Evolutionary conservation across 176 grass and related monocot genomes (phyloP), one percentile per base, ranked within the genome.

Genomic region (Metroxylon sagu): DNA sequence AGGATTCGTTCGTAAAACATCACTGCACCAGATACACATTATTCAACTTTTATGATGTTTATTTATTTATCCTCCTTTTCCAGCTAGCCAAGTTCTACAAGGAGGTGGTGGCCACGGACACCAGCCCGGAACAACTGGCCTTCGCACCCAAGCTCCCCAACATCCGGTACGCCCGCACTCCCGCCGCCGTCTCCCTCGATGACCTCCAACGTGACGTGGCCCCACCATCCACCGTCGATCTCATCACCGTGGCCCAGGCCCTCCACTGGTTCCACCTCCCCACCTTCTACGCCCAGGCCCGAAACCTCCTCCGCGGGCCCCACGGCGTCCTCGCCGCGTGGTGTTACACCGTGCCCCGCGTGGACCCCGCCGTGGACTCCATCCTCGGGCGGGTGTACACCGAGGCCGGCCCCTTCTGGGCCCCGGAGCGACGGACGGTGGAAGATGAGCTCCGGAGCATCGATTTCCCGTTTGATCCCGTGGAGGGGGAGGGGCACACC

Each of bases 251-350:
- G 27, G 92, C 83, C 58, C 92, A 90, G 75, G 78, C 92, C 17
- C 70, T 96, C 77, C 92, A 96, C 80, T 90, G 91, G 86, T 67
- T 96, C 61, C 61, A 96, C 77, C 91, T 82, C 12, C 74, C 86
- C 7, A 57, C 21, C 54, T 90, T 96, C 80, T 90, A 96, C 62
- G 58, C 48, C 39, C 77, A 87, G 77, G 50, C 15, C 0, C 54
- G 68, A 35, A 80, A 83, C 29, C 27, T 96, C 6, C 83, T 90
- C 15, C 74, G 68, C 66, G 57, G 73, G 4, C 6, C 1, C 16
- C 35, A 39, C 8, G 91, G 91, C 1, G 71, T 96, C 56, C 74
- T 96, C 63, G 92, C 92, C 12, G 80, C 71, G 5, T 96, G 92
- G 92, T 96, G 92, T 77, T 90, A 96, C 74, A 89, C 79, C 6